Conservation (phyloP, 352 stramenopile species). For the Plasmopara halstedii region DNA sequence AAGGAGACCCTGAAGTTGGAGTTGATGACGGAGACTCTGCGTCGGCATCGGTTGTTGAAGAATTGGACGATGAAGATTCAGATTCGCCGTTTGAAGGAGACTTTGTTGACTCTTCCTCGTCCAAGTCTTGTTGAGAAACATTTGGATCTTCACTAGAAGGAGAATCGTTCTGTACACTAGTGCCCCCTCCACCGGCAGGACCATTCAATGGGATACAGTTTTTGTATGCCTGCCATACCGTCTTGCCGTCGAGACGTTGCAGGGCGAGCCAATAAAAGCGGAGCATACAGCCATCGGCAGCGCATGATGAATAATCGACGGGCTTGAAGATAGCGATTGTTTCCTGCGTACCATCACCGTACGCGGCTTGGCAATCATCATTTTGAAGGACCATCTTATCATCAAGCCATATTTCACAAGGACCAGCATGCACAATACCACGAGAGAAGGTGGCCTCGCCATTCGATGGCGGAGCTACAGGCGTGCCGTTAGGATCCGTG, state of each 20-base stretch:
- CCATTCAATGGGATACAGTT: neutral
- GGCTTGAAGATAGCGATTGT: neutral
- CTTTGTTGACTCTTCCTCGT: too few relatives aligned
- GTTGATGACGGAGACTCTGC: too few relatives aligned
- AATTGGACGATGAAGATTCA: too few relatives aligned
- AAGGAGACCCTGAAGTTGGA: too few relatives aligned
- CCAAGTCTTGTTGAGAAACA: too few relatives aligned
- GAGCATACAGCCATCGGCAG: neutral
- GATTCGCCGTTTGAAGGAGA: too few relatives aligned
- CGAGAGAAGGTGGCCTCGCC: neutral
- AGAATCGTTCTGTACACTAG: too few relatives aligned
- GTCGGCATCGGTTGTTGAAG: too few relatives aligned
- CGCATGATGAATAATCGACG: neutral
- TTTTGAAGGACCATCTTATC: neutral
- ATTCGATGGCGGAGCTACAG: conserved; percentile 17
- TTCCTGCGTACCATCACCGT: neutral
- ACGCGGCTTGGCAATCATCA: neutral
- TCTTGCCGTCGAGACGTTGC: neutral
- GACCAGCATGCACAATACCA: neutral
- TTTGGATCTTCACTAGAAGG: too few relatives aligned
- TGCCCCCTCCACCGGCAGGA: neutral
- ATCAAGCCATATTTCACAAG: too few relatives aligned
- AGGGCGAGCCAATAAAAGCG: neutral
- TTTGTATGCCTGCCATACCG: neutral
- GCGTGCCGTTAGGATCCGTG: conserved; percentile 13